Conservation (phyloP, 2,329 filamentous ascomycete genomes). For the Nothopassalora personata region DNA sequence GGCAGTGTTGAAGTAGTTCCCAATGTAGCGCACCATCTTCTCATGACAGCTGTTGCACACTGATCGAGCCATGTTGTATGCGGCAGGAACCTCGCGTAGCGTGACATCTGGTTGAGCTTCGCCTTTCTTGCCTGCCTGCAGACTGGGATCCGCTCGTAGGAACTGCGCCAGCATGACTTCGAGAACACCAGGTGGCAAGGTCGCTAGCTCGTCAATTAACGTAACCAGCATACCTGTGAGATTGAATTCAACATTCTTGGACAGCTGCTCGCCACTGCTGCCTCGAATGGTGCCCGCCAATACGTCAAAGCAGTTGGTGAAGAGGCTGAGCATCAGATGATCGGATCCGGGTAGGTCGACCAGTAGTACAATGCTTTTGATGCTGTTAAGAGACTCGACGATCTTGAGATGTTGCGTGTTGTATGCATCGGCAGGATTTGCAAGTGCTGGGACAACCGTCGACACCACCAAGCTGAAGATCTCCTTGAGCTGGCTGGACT, state of each 20-base stretch:
- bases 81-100: slow-evolving; percentile 79
- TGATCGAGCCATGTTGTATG: slow-evolving; percentile 94
- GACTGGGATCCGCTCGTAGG: slow-evolving; percentile 71
- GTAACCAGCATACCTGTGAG: slow-evolving; percentile 81
- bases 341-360: slow-evolving; percentile 82
- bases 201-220: slow-evolving; percentile 77
- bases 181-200: slow-evolving; percentile 73
- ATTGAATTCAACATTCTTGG: slow-evolving; percentile 89
- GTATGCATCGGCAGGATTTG: slow-evolving; percentile 82
- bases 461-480: slow-evolving; percentile 87
- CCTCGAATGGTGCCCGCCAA: slow-evolving; percentile 72
- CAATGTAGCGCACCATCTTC: slow-evolving; percentile 91
- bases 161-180: slow-evolving; percentile 96
- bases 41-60: slow-evolving; percentile 85
- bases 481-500: slow-evolving; percentile 85
- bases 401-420: slow-evolving; percentile 91
- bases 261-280: slow-evolving; percentile 71
- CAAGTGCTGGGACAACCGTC: slow-evolving; percentile 75
- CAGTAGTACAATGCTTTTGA: slow-evolving; percentile 90
- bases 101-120: slow-evolving; percentile 29
- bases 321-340: slow-evolving; percentile 71
- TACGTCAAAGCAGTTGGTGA: slow-evolving; percentile 86
- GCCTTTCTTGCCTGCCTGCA: slow-evolving; percentile 40
- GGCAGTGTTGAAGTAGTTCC: slow-evolving; percentile 94
- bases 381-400: slow-evolving; percentile 78